Evolutionary conservation across 495 filamentous ascomycete species (phyloP).

Genomic region (Parathielavia appendiculata): DNA sequence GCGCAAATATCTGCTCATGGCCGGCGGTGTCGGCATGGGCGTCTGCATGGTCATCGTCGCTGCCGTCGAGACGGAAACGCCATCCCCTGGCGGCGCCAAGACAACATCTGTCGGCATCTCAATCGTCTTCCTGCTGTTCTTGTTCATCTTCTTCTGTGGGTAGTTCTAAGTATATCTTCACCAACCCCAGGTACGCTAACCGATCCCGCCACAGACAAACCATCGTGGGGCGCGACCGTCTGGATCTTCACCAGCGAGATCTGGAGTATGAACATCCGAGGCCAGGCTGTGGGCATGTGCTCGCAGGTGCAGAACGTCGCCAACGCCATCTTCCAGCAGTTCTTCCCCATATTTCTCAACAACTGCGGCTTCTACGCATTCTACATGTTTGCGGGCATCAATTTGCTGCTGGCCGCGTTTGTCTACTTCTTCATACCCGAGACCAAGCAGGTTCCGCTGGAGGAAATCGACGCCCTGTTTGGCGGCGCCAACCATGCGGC

Average conservation of each 20-base stretch:
- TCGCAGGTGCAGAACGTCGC: background rate
- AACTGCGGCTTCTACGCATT: background rate
- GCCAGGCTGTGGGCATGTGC: background rate
- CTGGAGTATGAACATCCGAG: background rate
- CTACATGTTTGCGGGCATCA: background rate
- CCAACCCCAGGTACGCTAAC: too few relatives aligned
- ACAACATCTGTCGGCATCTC: background rate
- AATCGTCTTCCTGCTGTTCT: background rate
- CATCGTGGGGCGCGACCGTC: background rate
- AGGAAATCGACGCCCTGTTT: background rate
- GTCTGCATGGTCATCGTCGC: background rate
- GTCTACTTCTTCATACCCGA: background rate
- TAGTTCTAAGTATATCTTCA: too few relatives aligned
- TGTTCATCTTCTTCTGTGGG: background rate
- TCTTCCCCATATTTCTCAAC: background rate
- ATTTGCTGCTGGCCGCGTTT: background rate
- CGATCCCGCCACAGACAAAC: too few relatives aligned
- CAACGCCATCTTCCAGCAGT: conserved; percentile 6
- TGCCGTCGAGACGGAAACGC: background rate
- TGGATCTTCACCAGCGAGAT: background rate
- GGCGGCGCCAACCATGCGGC: background rate
- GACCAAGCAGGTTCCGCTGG: background rate
- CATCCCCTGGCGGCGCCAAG: conserved; percentile 2
- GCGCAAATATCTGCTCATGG: background rate
- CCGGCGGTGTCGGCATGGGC: background rate